Evolutionary conservation across 768 basidiomycete species (phyloP).

Genomic region (Epithele typhae): DNA sequence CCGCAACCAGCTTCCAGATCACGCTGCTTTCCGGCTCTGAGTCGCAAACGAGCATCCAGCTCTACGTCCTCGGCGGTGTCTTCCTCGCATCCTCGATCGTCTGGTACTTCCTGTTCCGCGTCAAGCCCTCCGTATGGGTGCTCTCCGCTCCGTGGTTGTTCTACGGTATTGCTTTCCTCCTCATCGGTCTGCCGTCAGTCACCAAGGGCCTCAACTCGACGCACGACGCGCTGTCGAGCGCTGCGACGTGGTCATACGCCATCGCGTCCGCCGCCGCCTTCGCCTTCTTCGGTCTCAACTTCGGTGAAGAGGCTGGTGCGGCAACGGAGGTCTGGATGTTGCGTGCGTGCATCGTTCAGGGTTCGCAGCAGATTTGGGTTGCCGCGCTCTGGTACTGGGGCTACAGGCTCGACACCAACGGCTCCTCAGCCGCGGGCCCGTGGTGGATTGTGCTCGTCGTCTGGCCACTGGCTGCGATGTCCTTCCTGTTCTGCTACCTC

Average conservation of each 20-base stretch:
- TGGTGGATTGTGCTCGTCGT: conserved; percentile 81
- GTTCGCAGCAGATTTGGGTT: conserved; percentile 94
- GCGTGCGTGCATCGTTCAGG: conserved; percentile 90
- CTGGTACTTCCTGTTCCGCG: conserved; percentile 88
- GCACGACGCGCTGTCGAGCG: conserved; percentile 65
- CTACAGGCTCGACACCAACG: conserved; percentile 59
- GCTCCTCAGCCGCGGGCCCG: conserved; percentile 54
- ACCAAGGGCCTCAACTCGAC: conserved; percentile 50
- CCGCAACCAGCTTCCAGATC: conserved; percentile 93
- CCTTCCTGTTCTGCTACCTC: conserved; percentile 74
- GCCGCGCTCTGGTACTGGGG: conserved; percentile 98
- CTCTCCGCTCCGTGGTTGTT: conserved; percentile 87
- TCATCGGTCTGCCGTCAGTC: conserved; percentile 86
- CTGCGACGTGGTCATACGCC: conserved; percentile 90
- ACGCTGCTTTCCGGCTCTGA: conserved; percentile 86
- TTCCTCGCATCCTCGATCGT: conserved; percentile 82
- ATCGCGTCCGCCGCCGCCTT: conserved; percentile 91
- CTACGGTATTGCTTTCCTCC: conserved; percentile 86
- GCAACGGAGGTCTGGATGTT: conserved; percentile 93
- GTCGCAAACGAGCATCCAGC: conserved; percentile 72
- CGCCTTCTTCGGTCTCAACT: conserved; percentile 92
- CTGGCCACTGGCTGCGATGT: conserved; percentile 79
- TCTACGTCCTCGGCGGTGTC: conserved; percentile 87
- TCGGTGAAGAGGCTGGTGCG: conserved; percentile 95
- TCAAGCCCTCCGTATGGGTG: conserved; percentile 84